Evolutionary conservation across 2,329 filamentous ascomycete genomes (phyloP).

Genomic region (Cordyceps fumosorosea): DNA sequence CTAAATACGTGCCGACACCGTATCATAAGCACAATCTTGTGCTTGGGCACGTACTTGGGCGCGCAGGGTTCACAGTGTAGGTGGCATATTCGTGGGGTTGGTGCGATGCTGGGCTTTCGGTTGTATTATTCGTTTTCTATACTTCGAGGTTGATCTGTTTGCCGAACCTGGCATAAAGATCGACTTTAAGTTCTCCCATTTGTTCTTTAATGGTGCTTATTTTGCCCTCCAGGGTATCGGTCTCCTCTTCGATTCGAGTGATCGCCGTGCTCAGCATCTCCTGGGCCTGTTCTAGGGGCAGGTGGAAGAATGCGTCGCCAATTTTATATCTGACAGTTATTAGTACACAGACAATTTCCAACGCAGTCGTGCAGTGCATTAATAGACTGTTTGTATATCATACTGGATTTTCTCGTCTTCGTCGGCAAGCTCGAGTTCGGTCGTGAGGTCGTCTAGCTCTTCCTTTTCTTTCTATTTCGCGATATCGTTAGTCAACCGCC

Average conservation of each 20-base stretch:
- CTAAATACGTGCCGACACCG: not conserved
- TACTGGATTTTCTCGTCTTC: slow-evolving; percentile 92
- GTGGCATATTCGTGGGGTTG: not conserved
- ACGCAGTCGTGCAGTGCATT: no score
- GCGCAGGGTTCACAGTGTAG: not conserved
- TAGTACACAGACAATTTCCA: not conserved
- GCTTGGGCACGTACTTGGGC: no score
- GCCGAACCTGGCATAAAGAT: slow-evolving; percentile 90
- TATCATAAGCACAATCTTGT: not conserved
- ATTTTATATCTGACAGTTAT: slow-evolving; percentile 74
- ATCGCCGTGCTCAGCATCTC: slow-evolving; percentile 70
- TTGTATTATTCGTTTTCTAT: slow-evolving; percentile 13
- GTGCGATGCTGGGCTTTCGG: not conserved
- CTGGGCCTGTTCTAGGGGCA: slow-evolving; percentile 79
- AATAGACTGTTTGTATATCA: slow-evolving; percentile 25
- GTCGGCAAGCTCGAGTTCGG: slow-evolving; percentile 87
- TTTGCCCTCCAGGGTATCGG: slow-evolving; percentile 69
- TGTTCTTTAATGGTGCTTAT: slow-evolving; percentile 71
- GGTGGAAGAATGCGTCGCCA: slow-evolving; percentile 87
- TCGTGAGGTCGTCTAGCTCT: slow-evolving; percentile 87
- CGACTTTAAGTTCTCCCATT: slow-evolving; percentile 84
- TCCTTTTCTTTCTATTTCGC: slow-evolving; percentile 85
- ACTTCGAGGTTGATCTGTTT: slow-evolving; percentile 89
- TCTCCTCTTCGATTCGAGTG: slow-evolving; percentile 68
- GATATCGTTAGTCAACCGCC: slow-evolving; percentile 19